phyloP scores from a whole-genome alignment of 306 rosid species.

The Canavalia gladiata region DNA sequence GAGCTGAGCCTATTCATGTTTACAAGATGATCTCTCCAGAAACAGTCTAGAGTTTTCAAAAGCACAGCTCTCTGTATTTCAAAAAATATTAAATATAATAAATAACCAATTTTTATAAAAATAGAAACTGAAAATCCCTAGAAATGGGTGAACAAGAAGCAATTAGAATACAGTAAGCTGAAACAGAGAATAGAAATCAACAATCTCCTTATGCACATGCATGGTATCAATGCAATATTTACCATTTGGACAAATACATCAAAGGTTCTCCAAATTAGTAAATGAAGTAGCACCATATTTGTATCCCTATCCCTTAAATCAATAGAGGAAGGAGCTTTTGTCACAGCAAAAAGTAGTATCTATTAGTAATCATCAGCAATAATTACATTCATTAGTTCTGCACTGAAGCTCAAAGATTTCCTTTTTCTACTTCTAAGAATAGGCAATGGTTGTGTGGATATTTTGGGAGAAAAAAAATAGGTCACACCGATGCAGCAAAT shows the following conservation, averaged over 20 bases:
- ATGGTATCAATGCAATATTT: slow-evolving; percentile 27
- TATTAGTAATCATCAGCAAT: slow-evolving; percentile 22
- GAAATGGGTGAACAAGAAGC: slow-evolving; percentile 34
- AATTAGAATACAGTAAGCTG: slow-evolving; percentile 33
- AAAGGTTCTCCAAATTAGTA: slow-evolving; percentile 32
- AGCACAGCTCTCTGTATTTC: slow-evolving; percentile 87
- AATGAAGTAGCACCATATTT: slow-evolving; percentile 19
- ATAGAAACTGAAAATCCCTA: slow-evolving; percentile 2
- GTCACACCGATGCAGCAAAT: slow-evolving; percentile 29
- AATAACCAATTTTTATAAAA: neutral
- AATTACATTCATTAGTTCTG: slow-evolving; percentile 4
- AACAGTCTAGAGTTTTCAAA: slow-evolving; percentile 91
- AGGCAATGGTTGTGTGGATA: neutral
- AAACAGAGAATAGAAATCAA: slow-evolving; percentile 35
- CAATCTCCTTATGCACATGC: slow-evolving; percentile 7
- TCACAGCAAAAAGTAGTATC: slow-evolving; percentile 26
- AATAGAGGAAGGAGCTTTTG: slow-evolving; percentile 30
- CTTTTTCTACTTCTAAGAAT: slow-evolving; percentile 9
- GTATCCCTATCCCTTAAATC: slow-evolving; percentile 19
- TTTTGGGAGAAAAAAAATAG: neutral
- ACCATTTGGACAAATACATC: slow-evolving; percentile 31
- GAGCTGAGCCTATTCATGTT: slow-evolving; percentile 98
- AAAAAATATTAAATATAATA: slow-evolving; percentile 23
- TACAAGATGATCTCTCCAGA: slow-evolving; percentile 98
- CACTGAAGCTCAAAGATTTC: slow-evolving; percentile 15